These are phyloP conservation scores for Neurospora sp. DNA, from an alignment of 495 filamentous ascomycete species.

Conservation along the genomic window DNA sequence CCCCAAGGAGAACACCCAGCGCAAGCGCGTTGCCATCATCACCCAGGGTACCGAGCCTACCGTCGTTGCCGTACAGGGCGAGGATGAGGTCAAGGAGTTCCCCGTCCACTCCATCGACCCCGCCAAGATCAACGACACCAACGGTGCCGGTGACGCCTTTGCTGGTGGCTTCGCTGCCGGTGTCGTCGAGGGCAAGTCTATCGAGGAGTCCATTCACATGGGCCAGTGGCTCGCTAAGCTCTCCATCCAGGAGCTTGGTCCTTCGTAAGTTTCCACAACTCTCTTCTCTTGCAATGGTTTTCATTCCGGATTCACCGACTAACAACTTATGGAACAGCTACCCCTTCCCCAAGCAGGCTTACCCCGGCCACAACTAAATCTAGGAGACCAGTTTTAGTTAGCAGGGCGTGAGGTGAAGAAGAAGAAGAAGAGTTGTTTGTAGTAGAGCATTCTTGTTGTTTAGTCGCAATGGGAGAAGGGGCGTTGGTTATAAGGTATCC, in stretches of 20 bases:
- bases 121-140: constrained; percentile 83
- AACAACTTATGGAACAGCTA: constrained; percentile 7
- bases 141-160: constrained; percentile 94
- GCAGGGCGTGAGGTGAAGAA: not conserved
- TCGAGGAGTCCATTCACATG: constrained; percentile 70
- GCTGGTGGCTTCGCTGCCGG: constrained; percentile 89
- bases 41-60: constrained; percentile 92
- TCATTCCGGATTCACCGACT: not conserved
- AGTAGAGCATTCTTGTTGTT: not conserved
- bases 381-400: not conserved
- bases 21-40: constrained; percentile 74
- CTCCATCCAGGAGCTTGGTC: constrained; percentile 87
- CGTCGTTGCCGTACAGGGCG: constrained; percentile 62
- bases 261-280: constrained; percentile 59
- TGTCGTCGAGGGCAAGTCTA: constrained; percentile 68
- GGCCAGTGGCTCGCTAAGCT: constrained; percentile 91
- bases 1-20: constrained; percentile 79
- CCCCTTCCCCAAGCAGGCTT: constrained; percentile 68
- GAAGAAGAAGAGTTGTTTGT: not conserved
- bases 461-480: not conserved
- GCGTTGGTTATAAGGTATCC: not conserved
- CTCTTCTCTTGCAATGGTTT: not conserved
- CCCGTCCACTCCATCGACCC: constrained; percentile 66
- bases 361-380: constrained; percentile 30
- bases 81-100: constrained; percentile 63